Evolutionary conservation across 768 basidiomycete species (phyloP), one percentile per base, ranked within the genome.

Genomic region (Amanita rubescens): DNA sequence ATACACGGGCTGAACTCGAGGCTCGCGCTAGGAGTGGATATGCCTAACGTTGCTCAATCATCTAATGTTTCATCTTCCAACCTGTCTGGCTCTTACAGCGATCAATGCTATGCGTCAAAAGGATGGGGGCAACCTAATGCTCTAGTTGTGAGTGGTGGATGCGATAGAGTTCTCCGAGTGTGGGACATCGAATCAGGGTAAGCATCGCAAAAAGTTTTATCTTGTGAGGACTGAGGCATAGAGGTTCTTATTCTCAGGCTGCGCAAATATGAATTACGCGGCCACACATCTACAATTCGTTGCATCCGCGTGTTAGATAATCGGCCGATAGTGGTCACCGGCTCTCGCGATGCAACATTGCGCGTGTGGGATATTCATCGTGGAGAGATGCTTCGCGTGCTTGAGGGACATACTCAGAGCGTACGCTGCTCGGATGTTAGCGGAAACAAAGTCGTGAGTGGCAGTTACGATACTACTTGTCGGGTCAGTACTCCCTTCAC

Each of bases 311-410:
- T 92, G 12, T 69, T 97, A 47, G 87, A 95, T 65, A 84, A 85
- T 35, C 78, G 90, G 10, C 93, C 95, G 0, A 78, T 95, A 49
- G 94, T 91, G 0, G 83, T 99, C 30, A 88, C 89, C 0, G 95
- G 94, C 44, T 91, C 92, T 32, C 79, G 95, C 15, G 95, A 98
- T 60, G 72, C 78, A 14, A 92, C 90, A 3, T 63, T 97, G 35
- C 77, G 92, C 1, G 90, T 96, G 0, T 99, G 95, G 95, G 90
- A 99, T 66, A 79, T 99, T 30, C 88, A 91, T 65, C 77, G 74
- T 11, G 95, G 95, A 0, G 73, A 77, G 43, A 69, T 80, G 54
- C 63, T 90, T 32, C 74, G 80, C 14, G 73, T 84, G 6, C 73
- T 99, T 30, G 67, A 72, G 17, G 95, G 95, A 0, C 95, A 99